Conservation (phyloP, 164 flowering plant genomes). For the Magnolia kwangsiensis region DNA sequence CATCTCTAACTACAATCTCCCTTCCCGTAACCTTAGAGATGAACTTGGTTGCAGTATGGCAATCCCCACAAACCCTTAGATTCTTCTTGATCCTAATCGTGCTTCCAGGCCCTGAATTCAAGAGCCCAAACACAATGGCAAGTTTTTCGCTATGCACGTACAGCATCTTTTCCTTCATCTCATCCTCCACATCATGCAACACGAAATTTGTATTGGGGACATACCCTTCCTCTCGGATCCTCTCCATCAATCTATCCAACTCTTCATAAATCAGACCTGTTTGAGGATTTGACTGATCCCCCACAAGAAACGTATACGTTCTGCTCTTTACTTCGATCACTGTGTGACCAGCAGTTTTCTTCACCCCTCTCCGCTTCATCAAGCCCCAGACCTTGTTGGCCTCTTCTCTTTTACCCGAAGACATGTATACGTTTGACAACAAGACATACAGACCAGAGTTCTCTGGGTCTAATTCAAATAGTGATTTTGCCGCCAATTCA, state of each 20-base stretch:
- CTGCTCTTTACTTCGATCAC: conserved; percentile 22
- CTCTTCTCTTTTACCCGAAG: conserved; percentile 30
- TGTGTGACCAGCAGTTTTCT: conserved; percentile 27
- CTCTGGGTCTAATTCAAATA: conserved; percentile 24
- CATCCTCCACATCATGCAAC: conserved; percentile 34
- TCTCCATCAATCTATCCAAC: conserved; percentile 18
- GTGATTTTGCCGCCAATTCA: conserved; percentile 21
- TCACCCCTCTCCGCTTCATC: conserved; percentile 28
- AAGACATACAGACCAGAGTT: conserved; percentile 31
- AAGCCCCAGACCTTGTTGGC: conserved; percentile 22
- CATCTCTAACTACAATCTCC: conserved; percentile 30
- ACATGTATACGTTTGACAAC: conserved; percentile 29
- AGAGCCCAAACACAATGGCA: conserved; percentile 32
- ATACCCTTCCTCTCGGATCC: conserved; percentile 24
- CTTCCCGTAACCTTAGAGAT: conserved; percentile 24
- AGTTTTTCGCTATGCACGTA: conserved; percentile 33
- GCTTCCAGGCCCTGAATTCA: conserved; percentile 18
- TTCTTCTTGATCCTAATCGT: conserved; percentile 25
- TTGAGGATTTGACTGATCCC: conserved; percentile 22
- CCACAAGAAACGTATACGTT: conserved; percentile 20
- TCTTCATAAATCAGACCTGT: conserved; percentile 19
- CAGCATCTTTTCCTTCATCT: conserved; percentile 30
- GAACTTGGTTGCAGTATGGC: conserved; percentile 32
- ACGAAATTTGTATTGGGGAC: conserved; percentile 25
- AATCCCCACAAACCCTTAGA: conserved; percentile 33